phyloP scores from a whole-genome alignment of 345 rosid genomes.

The Citrus unshiu region DNA sequence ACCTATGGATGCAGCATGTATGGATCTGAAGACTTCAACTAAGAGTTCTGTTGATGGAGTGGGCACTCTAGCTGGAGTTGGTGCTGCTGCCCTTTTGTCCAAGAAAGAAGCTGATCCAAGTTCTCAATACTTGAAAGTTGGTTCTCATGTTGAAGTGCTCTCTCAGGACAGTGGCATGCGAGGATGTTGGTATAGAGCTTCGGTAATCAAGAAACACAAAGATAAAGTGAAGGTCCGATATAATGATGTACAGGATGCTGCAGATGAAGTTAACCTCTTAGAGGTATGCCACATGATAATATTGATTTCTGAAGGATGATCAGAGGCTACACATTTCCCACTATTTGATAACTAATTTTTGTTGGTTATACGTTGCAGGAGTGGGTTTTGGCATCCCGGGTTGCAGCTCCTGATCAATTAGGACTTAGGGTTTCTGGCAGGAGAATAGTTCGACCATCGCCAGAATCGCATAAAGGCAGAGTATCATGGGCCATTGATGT shows the following conservation, averaged over 20 bases:
- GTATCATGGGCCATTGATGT: constrained; percentile 25
- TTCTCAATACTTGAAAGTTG: constrained; percentile 36
- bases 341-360: neutral
- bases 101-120: constrained; percentile 13
- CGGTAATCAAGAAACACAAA: constrained; percentile 53
- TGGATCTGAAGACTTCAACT: constrained; percentile 10
- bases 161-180: constrained; percentile 82
- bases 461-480: constrained; percentile 12
- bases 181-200: constrained; percentile 85
- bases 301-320: neutral
- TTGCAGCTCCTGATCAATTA: constrained; percentile 49
- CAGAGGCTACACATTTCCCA: neutral
- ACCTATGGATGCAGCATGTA: neutral
- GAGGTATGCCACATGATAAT: constrained; percentile 37
- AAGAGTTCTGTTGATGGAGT: constrained; percentile 3
- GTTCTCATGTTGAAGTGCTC: constrained; percentile 68
- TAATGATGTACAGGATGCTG: constrained; percentile 62
- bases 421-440: constrained; percentile 54
- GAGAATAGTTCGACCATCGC: constrained; percentile 48
- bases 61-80: constrained; percentile 13
- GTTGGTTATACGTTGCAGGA: constrained; percentile 41
- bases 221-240: constrained; percentile 80
- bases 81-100: constrained; percentile 14
- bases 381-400: constrained; percentile 60
- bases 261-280: constrained; percentile 57